Evolutionary conservation across 2,329 filamentous ascomycete genomes (phyloP).

Genomic region (Aspergillus sp.): DNA sequence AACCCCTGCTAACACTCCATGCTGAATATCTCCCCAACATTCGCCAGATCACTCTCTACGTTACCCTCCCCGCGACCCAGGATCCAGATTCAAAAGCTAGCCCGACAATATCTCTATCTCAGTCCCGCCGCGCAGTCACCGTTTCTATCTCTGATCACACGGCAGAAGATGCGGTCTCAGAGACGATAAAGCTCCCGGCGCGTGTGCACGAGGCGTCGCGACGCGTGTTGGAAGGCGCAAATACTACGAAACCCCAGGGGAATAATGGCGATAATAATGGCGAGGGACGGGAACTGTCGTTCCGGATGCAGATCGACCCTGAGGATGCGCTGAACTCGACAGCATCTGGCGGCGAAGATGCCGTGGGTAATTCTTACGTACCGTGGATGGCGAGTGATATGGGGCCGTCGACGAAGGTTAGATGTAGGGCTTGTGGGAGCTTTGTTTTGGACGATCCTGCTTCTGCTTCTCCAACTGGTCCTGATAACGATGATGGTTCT

Average conservation of each 20-base stretch:
- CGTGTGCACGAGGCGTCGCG: conserved; percentile 23
- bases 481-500: neutral
- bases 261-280: conserved; percentile 1
- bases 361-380: conserved; percentile 23
- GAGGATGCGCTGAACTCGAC: conserved; percentile 4
- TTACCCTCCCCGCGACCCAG: conserved; percentile 34
- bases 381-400: conserved; percentile 35
- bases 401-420: conserved; percentile 22
- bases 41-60: conserved; percentile 51
- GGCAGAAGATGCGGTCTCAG: conserved; percentile 12
- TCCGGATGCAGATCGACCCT: conserved; percentile 45
- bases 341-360: conserved; percentile 11
- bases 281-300: conserved; percentile 41
- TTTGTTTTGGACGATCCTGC: conserved; percentile 19
- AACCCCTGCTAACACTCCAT: conserved; percentile 37
- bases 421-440: conserved; percentile 32
- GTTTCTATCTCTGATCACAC: conserved; percentile 26
- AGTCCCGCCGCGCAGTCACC: conserved; percentile 27
- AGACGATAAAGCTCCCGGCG: conserved; percentile 44
- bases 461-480: neutral
- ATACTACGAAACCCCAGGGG: neutral
- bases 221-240: conserved; percentile 10
- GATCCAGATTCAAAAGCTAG: neutral
- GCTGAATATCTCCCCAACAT: conserved; percentile 55
- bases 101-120: conserved; percentile 23